Percentiles rank a stretch among this genome's conserved stretches.
phyloP scores from a whole-genome alignment of 805 yeast species.

The Starmerella bacillaris region DNA sequence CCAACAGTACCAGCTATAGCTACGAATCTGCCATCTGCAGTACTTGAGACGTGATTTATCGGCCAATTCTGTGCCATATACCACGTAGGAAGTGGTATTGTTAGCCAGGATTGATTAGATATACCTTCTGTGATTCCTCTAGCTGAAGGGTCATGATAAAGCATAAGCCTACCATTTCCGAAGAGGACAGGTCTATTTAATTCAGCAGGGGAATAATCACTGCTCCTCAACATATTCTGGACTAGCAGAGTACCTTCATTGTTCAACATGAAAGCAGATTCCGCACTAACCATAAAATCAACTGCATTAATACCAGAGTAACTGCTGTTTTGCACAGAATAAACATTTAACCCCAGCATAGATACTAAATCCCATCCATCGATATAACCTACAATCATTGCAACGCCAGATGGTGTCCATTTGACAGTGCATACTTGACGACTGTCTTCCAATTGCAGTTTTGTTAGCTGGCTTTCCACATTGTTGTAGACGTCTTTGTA shows the following conservation, averaged over 20 bases:
- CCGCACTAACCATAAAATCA: conserved; percentile 25
- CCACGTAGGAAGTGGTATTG: conserved; percentile 29
- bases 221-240: conserved; percentile 20
- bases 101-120: conserved; percentile 25
- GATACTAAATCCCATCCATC: conserved; percentile 35
- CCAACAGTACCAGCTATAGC: conserved; percentile 36
- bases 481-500: neutral
- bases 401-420: conserved; percentile 26
- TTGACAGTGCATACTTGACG: conserved; percentile 15
- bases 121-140: conserved; percentile 20
- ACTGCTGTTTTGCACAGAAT: conserved; percentile 1
- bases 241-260: conserved; percentile 10
- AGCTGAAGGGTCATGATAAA: conserved; percentile 28
- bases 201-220: conserved; percentile 16
- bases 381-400: conserved; percentile 20
- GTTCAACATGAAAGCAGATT: conserved; percentile 23
- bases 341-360: conserved; percentile 28
- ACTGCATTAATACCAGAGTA: conserved; percentile 23
- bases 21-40: conserved; percentile 32
- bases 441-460: neutral
- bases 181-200: conserved; percentile 29
- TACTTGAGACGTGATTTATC: conserved; percentile 27
- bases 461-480: neutral
- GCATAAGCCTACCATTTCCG: conserved; percentile 26
- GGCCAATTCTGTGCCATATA: conserved; percentile 31